Evolutionary conservation across 306 rosid genomes (phyloP), one percentile per base, ranked within the genome.

Genomic region (Elaeagnus macrophylla): DNA sequence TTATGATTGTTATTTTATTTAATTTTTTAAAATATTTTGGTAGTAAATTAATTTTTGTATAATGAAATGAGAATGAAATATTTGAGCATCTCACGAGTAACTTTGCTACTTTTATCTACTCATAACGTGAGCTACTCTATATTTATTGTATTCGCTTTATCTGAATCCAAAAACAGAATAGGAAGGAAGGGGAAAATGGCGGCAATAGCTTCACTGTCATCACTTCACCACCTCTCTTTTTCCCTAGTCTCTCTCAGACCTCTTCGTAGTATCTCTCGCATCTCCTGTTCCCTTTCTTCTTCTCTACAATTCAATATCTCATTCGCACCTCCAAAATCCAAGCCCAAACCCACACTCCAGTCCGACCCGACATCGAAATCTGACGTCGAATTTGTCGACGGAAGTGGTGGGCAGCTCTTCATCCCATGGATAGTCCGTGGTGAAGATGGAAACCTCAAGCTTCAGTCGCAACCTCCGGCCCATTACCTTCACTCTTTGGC

Each of bases 361-460:
- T 15, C 60, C 48, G 44, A 43, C 67, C 67, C 56, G 15, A 37
- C 52, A 49, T 39, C 49, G 14, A 19, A 13, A 41, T 5, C 37
- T 41, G 37, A 16, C 62, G 35, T 12, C 15, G 60, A 44, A 1
- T 37, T 41, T 3, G 40, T 54, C 18, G 53, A n/a, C 37, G 59
- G 35, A 17, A 16, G 36, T 49, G 55, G 43, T 3, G 82, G 82
- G 7, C 82, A 73, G 66, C 84, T 86, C 59, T 56, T 78, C 63
- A 82, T 86, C 54, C 94, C 95, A 0, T 86, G 97, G 97, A 82
- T 86, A 25, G 83, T 84, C 60, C 93, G 96, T 4, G 95, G 89
- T 20, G 89, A 84, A 46, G 96, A 86, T 52, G 96, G 93, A 6
- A 76, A 72, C 38, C 88, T 86, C 59, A 79, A 57, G 73, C 79